Conservation (phyloP, 2,329 filamentous ascomycete species). For the Penicillium polonicum region DNA sequence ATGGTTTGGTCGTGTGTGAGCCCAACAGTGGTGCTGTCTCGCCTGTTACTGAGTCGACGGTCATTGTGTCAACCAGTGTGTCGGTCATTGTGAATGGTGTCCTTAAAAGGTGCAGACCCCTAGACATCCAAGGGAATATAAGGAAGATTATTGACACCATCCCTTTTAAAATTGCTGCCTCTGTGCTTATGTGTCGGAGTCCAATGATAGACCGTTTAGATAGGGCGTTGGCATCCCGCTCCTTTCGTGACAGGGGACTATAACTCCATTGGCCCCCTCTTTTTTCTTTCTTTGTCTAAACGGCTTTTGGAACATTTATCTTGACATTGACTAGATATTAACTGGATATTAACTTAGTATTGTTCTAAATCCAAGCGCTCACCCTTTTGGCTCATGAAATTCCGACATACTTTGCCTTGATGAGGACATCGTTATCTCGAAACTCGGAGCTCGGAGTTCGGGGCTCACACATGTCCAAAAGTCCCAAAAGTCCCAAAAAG, state of each 20-base stretch:
- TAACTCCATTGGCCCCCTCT: not conserved
- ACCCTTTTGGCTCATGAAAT: not conserved
- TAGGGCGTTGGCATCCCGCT: not conserved
- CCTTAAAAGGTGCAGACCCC: not conserved
- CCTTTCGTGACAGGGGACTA: not conserved
- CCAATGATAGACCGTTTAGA: not conserved
- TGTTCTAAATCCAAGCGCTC: too few relatives aligned
- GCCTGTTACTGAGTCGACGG: not conserved
- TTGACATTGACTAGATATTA: too few relatives aligned
- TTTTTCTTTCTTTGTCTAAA: not conserved
- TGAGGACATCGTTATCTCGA: not conserved
- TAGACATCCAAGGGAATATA: not conserved
- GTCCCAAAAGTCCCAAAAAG: not conserved
- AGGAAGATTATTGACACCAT: too few relatives aligned
- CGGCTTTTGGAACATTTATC: too few relatives aligned
- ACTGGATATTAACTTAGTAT: too few relatives aligned
- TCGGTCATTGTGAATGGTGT: not conserved
- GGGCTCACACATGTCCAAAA: not conserved
- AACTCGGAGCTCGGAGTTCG: conserved; percentile 4
- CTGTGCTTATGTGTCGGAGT: not conserved
- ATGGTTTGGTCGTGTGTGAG: not conserved
- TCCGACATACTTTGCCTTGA: not conserved
- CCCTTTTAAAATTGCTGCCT: not conserved
- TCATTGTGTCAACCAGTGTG: not conserved
- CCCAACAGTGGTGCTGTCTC: conserved; percentile 14